Evolutionary conservation across 2,329 filamentous ascomycete genomes (phyloP).

Genomic region (Pseudocercospora ulei): DNA sequence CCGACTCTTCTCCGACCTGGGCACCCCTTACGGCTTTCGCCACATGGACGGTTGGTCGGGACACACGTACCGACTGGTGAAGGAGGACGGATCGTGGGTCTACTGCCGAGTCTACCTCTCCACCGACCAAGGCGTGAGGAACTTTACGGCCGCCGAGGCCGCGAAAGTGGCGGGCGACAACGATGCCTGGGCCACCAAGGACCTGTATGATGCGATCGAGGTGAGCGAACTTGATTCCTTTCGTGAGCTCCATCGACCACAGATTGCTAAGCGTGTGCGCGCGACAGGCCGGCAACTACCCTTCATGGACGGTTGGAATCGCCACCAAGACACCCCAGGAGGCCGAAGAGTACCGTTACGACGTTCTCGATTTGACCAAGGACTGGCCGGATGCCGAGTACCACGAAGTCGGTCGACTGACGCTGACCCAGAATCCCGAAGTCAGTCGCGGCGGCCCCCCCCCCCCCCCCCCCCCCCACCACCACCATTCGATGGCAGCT

Average conservation of each 20-base stretch:
- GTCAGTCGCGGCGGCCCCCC: too few relatives aligned
- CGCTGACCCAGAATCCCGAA: conserved; percentile 48
- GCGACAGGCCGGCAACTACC: conserved; percentile 38
- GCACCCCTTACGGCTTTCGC: conserved; percentile 38
- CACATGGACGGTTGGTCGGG: conserved; percentile 20
- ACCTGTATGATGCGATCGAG: conserved; percentile 41
- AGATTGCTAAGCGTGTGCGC: conserved; percentile 16
- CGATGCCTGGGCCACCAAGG: conserved; percentile 44
- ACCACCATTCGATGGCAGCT: too few relatives aligned
- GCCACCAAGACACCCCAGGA: conserved; percentile 43
- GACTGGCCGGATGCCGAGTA: conserved; percentile 45
- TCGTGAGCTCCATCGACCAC: not conserved
- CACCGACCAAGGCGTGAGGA: conserved; percentile 42
- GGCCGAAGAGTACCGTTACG: conserved; percentile 45
- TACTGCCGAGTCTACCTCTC: conserved; percentile 32
- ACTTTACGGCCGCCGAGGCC: conserved; percentile 42
- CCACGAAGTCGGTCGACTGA: conserved; percentile 41
- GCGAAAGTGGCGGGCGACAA: conserved; percentile 42
- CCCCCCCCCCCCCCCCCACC: too few relatives aligned
- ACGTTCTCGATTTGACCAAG: conserved; percentile 48
- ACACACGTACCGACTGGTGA: conserved; percentile 34
- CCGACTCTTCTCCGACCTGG: conserved; percentile 45
- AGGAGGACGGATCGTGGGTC: conserved; percentile 42
- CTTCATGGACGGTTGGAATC: conserved; percentile 41
- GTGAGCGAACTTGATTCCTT: not conserved